A percentile compares a stretch with the other conserved stretches of the same genome.
phyloP scores from a whole-genome alignment of 768 basidiomycete species.

The Boletus pseudo-olivaceus region DNA sequence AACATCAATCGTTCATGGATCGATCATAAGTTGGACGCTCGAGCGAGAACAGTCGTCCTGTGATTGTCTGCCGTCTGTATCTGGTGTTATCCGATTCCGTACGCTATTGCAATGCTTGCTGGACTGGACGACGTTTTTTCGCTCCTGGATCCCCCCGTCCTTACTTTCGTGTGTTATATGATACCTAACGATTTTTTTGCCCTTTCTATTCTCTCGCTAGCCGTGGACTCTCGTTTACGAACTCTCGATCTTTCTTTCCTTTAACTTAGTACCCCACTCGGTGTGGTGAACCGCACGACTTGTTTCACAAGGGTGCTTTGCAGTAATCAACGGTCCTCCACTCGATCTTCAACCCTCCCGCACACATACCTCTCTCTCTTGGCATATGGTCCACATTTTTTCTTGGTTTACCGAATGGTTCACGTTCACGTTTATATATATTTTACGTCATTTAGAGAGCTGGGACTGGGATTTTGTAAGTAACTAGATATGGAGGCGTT shows the following conservation, averaged over 20 bases:
- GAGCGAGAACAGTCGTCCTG: conserved; percentile 2
- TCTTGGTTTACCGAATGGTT: too few species aligned
- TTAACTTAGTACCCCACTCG: conserved; percentile 8
- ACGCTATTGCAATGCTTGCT: conserved; percentile 9
- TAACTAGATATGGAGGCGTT: too few species aligned
- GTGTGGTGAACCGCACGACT: background rate
- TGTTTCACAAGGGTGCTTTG: background rate
- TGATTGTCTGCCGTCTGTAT: background rate
- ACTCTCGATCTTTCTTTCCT: background rate
- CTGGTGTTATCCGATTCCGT: background rate
- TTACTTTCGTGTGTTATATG: conserved; percentile 4
- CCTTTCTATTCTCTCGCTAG: conserved; percentile 9
- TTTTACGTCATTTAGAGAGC: too few species aligned
- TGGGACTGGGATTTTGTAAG: too few species aligned
- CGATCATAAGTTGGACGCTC: background rate
- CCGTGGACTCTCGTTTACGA: conserved; percentile 3
- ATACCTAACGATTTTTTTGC: conserved; percentile 5
- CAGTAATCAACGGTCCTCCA: background rate
- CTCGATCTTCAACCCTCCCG: background rate
- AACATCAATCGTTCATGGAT: too few species aligned
- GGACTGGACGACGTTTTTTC: conserved; percentile 7
- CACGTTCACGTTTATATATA: too few species aligned
- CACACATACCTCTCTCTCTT: background rate
- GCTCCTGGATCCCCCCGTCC: background rate
- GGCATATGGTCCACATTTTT: too few species aligned